phyloP scores from a whole-genome alignment of 1,284 basidiomycete species.

The Cryptococcus sp. region DNA sequence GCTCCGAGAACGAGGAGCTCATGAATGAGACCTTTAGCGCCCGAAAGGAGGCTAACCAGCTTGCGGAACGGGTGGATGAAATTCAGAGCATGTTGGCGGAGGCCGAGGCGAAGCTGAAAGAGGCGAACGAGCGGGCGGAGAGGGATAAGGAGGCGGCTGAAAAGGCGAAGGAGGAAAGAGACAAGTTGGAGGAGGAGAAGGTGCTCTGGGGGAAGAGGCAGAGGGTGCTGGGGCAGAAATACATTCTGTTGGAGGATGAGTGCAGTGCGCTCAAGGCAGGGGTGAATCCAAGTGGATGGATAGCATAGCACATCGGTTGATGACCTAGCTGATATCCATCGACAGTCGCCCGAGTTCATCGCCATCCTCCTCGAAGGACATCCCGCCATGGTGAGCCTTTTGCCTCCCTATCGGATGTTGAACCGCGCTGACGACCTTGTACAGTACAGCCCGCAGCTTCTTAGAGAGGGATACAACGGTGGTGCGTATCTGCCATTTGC shows the following conservation, averaged over 20 bases:
- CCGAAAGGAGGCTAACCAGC: no score
- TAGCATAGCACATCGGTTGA: background rate
- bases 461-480: conserved; percentile 14
- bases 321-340: background rate
- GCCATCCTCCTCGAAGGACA: conserved; percentile 29
- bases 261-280: background rate
- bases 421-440: background rate
- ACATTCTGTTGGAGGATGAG: background rate
- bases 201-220: background rate
- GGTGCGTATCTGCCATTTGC: no score
- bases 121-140: no score
- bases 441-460: conserved; percentile 22
- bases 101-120: no score
- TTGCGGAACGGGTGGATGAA: no score
- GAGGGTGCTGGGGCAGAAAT: background rate
- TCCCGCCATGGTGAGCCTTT: conserved; percentile 21
- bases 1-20: background rate
- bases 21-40: no score
- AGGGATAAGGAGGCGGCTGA: background rate
- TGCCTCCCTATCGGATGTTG: no score
- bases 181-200: background rate
- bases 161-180: background rate
- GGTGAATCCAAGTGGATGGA: background rate
- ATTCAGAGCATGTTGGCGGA: no score
- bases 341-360: conserved; percentile 8